Conservation (phyloP, 805 yeast species). For the Lachancea fermentati region DNA sequence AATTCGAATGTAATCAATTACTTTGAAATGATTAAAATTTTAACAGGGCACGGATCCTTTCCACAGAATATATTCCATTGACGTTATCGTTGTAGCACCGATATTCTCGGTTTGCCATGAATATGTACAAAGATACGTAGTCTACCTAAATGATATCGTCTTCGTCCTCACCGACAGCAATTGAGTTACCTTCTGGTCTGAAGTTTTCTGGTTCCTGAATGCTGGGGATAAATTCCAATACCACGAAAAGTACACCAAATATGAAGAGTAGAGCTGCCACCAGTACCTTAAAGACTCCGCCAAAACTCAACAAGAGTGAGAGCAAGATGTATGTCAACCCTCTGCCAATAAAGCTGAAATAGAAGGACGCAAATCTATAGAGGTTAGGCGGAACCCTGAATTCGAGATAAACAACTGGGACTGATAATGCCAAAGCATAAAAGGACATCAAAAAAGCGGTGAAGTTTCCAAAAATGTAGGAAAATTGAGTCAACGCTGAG, state of each 20-base stretch:
- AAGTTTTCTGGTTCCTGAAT: conserved; percentile 79
- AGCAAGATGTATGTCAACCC: conserved; percentile 36
- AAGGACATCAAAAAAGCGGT: conserved; percentile 50
- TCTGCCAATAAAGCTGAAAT: conserved; percentile 58
- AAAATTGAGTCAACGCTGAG: conserved; percentile 20
- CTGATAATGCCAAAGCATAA: conserved; percentile 52
- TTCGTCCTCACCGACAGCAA: conserved; percentile 34
- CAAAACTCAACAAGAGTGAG: conserved; percentile 52
- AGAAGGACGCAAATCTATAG: conserved; percentile 59
- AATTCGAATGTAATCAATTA: too few species aligned
- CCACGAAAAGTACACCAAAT: conserved; percentile 54
- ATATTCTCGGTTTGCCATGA: neutral
- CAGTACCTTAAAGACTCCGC: conserved; percentile 50
- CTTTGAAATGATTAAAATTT: too few species aligned
- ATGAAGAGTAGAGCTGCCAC: conserved; percentile 54
- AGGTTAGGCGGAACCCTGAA: conserved; percentile 49
- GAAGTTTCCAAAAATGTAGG: conserved; percentile 19
- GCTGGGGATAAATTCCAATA: conserved; percentile 66
- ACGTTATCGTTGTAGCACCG: neutral
- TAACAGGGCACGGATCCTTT: too few species aligned
- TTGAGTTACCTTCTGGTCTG: conserved; percentile 47
- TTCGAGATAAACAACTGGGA: conserved; percentile 41
- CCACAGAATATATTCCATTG: too few species aligned
- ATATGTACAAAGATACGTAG: neutral
- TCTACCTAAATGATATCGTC: conserved; percentile 21